Base-by-base conservation (phyloP, 148 eudicot species). In the Rhododendron molle region DNA sequence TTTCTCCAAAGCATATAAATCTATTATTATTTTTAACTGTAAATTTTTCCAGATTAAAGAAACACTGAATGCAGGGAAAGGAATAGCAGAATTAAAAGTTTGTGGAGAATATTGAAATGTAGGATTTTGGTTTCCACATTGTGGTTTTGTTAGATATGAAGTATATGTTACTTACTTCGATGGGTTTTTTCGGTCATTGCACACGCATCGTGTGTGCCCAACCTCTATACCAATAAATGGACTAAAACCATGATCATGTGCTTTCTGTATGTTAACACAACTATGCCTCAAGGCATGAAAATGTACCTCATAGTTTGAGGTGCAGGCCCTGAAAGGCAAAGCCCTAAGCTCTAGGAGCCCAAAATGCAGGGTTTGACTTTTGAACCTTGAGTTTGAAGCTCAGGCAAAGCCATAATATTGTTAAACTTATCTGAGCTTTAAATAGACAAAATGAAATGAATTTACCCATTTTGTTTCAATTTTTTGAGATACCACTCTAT, bases 201-300 rank as follows among this genome's bases (percentile, higher is more conserved):
- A 54, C 60, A 4, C 23, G 60, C 60, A 54, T 54, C 21, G 23
- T 5, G 21, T 54, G 60, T 16, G 60, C 60, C 58, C 60, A 54
- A 54, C 60, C 21, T 54, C 60, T 54, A 67, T 12, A 30, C 40
- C 20, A 14, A 71, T 71, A 71, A 47, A 20, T 44, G 47, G 69
- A 46, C 20, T 7, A 23, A 46, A 46, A 49, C 40, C 78, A 67
- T 28, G 60, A 69, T 71, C 76, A 30, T n/a, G 34, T 30, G 52
- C 13, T 43, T 38, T 34, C 60, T 16, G 34, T 30, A 34, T 47
- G 49, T 30, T 47, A 28, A 72, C 47, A 44, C 44, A 72, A 30
- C 52, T 21, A 73, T 72, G 47, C 80, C 30, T 83, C 78, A 44
- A 67, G 36, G 85, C 38, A 83, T 62, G 76, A 44, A 65, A 65